Base-by-base conservation (phyloP, 2,329 filamentous ascomycete species). In the Diaporthe velutina region DNA sequence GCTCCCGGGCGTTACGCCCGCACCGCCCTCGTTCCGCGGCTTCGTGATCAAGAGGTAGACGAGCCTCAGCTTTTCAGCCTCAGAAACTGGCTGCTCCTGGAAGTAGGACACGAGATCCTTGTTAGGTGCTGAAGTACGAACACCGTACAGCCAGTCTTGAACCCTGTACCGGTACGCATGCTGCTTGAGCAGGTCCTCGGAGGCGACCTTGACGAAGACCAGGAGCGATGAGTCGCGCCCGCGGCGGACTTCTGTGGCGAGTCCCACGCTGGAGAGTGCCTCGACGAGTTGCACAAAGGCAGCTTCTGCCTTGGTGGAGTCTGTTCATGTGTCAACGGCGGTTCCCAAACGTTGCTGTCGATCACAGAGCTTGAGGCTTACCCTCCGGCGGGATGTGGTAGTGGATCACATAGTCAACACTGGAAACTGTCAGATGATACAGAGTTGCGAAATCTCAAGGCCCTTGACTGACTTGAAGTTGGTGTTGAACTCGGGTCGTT, bases 111-210 rank as follows among this genome's bases (percentile, higher is more conserved):
- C 85, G 25, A 95, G 91, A 78, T 97, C 92, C 80, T 92, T 93
- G 73, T 92, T 90, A 0, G 96, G 96, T 48, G 95, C 92, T 28
- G 91, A 90, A 67, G 94, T 90, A 77, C 95, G 93, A 72, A 98
- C 93, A 70, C 96, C 95, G 82, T 97, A 93, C 45, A 98, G 91
- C 95, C 96, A 99, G 84, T 98, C 97, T 81, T 95, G 94, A 25
- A 98, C 92, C 77, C 97, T 92, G 73, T 94, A 94, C 77, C 95
- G 91, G 83, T 98, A 97, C 67, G 98, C 90, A 80, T 98, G 94
- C 77, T 92, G 91, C 75, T 90, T 90, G 75, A 99, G 88, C 77
- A 95, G 91, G 79, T 92, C 88, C 76, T 93, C 89, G 30, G 95
- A 95, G 48, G 93, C 92, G 55, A 97, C 91, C 81, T 93, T 94